phyloP scores from a whole-genome alignment of 176 grass and related monocot species.

The Zizania latifolia region DNA sequence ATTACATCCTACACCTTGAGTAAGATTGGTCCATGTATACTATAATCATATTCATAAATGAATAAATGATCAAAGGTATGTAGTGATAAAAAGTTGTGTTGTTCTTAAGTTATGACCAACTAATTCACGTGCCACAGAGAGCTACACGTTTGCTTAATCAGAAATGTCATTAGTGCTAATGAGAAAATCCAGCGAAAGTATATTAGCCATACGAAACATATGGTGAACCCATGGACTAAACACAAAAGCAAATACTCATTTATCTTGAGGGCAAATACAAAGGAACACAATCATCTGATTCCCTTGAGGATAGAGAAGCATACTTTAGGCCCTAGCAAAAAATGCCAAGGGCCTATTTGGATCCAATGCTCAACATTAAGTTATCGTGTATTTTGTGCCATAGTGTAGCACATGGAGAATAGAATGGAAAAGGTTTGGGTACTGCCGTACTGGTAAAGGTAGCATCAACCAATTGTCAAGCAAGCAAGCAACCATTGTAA shows the following conservation, averaged over 20 bases:
- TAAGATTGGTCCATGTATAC: not conserved
- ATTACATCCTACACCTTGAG: not conserved
- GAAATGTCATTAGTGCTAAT: not conserved
- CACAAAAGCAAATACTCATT: not conserved
- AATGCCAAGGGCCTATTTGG: not conserved
- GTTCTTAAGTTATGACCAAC: not conserved
- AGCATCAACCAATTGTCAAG: not conserved
- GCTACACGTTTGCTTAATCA: not conserved
- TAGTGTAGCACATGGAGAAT: not conserved
- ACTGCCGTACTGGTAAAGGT: not conserved
- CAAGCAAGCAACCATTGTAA: not conserved
- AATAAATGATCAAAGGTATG: not conserved
- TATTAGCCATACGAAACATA: not conserved
- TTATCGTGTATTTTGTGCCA: not conserved
- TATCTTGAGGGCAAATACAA: not conserved
- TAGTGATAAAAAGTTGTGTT: not conserved
- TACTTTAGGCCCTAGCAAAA: slow-evolving; percentile 7
- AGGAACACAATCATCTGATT: not conserved
- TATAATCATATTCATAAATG: not conserved
- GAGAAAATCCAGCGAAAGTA: not conserved
- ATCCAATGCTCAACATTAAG: not conserved
- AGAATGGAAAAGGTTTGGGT: not conserved
- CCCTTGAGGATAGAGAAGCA: not conserved
- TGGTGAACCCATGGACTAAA: not conserved
- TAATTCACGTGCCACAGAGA: not conserved